Evolutionary conservation across 1,284 basidiomycete species (phyloP).

Genomic region (Malassezia furfur): DNA sequence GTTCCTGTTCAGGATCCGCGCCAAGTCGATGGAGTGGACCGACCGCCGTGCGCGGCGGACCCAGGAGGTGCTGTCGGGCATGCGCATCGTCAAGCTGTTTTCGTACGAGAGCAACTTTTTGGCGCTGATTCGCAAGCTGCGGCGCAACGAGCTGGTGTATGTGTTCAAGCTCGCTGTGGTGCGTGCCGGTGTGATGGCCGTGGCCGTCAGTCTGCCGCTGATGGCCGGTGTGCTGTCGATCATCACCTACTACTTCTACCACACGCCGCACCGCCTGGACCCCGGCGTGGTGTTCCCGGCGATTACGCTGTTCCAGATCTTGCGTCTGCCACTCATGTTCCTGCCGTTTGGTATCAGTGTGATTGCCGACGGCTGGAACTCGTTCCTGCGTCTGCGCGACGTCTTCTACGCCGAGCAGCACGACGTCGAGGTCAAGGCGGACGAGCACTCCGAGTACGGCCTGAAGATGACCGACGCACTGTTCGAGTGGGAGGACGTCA

Average conservation of each 20-base stretch:
- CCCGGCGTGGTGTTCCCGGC: conserved; percentile 52
- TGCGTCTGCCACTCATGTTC: conserved; percentile 67
- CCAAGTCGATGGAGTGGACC: conserved; percentile 78
- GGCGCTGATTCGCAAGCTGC: conserved; percentile 61
- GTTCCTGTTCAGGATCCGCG: conserved; percentile 61
- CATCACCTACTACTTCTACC: conserved; percentile 61
- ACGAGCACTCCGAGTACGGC: conserved; percentile 42
- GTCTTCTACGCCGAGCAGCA: conserved; percentile 60
- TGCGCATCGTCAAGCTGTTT: conserved; percentile 47
- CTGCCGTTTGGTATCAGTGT: conserved; percentile 42
- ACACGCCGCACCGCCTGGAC: conserved; percentile 55
- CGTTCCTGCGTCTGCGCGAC: conserved; percentile 35
- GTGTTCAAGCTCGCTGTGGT: conserved; percentile 67
- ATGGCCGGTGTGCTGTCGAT: conserved; percentile 78
- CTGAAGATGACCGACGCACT: conserved; percentile 22
- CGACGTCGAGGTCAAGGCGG: conserved; percentile 61
- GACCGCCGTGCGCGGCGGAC: conserved; percentile 54
- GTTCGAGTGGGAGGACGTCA: conserved; percentile 33
- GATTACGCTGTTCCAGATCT: conserved; percentile 51
- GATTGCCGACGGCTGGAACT: conserved; percentile 40
- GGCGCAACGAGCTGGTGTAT: conserved; percentile 66
- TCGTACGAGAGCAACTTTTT: conserved; percentile 49
- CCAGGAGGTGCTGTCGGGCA: conserved; percentile 42
- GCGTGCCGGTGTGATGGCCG: conserved; percentile 61
- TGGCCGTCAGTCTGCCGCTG: conserved; percentile 63